Base-by-base conservation (phyloP, 257 asterid species). In the Avicennia marina region DNA sequence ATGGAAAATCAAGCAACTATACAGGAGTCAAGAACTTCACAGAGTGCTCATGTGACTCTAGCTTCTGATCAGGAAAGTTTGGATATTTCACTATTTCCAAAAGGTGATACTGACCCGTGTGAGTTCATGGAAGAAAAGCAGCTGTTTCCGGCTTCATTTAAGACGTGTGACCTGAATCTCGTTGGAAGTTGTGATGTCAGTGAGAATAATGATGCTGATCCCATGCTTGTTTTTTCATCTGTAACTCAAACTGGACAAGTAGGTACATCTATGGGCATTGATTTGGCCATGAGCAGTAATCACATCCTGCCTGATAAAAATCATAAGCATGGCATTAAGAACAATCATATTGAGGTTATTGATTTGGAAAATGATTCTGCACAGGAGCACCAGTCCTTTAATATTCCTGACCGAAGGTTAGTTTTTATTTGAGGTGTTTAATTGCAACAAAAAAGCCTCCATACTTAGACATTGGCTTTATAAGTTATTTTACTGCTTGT, bases 151-250 rank as follows among this genome's bases (percentile, higher is more conserved):
- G 72, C 83, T 60, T 83, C 96, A 68, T 89, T 86, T 34, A 89
- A 88, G 73, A 84, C 90, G 16, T 91, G 85, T 3, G 98, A 93
- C 72, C 84, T 93, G 69, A 89, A 93, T 75, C 94, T 81, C 53
- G 66, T 68, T 69, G 96, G 84, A 71, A 69, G 78, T 46, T 74
- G 77, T 72, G 96, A 90, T 58, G 72, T 59, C 36, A 63, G 65
- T 29, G 90, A 80, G 67, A 78, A 67, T 70, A 85, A 71, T 46
- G 77, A 64, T 17, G 66, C 73, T 53, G 72, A 68, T 58, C 70
- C 83, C 9, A 52, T 67, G 74, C 69, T 62, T 18, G 55, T 62
- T 32, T 78, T 81, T 55, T 76, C 90, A 8, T 64, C 80, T 44
- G 32, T 56, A 53, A 21, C 67, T 12, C 80, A 68, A 76, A 65